Conservation (phyloP, 2,329 filamentous ascomycete species). For the Bipolaris oryzae region DNA sequence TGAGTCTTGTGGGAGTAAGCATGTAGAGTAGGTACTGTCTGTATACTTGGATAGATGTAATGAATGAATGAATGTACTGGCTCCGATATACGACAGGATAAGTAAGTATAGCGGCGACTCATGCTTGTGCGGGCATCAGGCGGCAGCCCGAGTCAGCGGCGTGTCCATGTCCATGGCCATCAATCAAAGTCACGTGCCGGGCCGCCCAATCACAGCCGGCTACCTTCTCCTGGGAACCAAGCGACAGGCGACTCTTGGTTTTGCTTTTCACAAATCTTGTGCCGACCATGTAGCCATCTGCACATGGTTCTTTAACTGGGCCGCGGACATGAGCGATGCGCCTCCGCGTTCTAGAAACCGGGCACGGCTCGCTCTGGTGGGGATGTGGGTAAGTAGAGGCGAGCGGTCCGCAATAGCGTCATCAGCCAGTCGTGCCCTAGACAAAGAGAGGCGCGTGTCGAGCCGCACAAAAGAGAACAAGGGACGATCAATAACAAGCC, state of each 20-base stretch:
- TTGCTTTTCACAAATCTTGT: not conserved
- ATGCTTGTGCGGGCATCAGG: not conserved
- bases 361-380: conserved; percentile 5
- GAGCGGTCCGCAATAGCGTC: conserved; percentile 25
- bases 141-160: not conserved
- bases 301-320: not conserved
- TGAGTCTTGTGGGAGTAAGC: not conserved
- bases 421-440: conserved; percentile 7
- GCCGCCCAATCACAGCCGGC: not conserved
- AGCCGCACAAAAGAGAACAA: no score
- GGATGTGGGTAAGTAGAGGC: conserved; percentile 6
- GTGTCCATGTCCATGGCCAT: not conserved
- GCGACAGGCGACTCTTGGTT: not conserved
- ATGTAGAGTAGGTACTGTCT: no score
- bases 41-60: no score
- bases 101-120: no score
- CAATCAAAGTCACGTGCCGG: not conserved
- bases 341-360: conserved; percentile 24
- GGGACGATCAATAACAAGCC: no score
- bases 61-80: no score
- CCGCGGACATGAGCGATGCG: conserved; percentile 9
- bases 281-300: not conserved
- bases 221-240: not conserved
- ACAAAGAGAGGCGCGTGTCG: no score
- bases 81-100: no score